Conservation (phyloP, 139 green algal species). For the Coelastrella sp. region DNA sequence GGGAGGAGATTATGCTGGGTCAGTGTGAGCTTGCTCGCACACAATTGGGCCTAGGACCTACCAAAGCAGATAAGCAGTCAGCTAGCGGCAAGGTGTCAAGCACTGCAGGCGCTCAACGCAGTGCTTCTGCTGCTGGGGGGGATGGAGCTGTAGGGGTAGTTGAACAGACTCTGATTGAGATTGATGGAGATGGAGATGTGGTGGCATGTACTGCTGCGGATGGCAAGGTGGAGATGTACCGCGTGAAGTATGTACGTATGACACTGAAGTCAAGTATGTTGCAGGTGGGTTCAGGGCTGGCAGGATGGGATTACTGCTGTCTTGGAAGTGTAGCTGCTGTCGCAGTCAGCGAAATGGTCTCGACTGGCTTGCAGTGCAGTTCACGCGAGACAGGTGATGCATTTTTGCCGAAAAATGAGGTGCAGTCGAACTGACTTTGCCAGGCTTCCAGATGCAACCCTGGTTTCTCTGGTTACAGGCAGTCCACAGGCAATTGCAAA, state of each 20-base stretch:
- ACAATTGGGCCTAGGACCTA: background rate
- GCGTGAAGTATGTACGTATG: slow-evolving; percentile 12
- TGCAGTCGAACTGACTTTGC: too few species aligned
- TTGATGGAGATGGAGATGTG: slow-evolving; percentile 28
- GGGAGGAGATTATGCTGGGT: slow-evolving; percentile 13
- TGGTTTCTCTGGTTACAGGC: too few species aligned
- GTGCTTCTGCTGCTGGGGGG: background rate
- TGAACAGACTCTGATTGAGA: slow-evolving; percentile 5
- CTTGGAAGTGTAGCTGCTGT: background rate
- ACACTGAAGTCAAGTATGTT: background rate
- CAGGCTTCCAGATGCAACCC: too few species aligned
- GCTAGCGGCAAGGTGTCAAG: background rate
- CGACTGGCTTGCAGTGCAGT: too few species aligned
- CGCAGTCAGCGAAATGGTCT: too few species aligned
- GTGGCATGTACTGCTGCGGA: slow-evolving; percentile 22
- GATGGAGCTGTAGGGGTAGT: background rate
- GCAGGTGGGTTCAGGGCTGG: background rate
- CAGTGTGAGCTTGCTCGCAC: slow-evolving; percentile 5
- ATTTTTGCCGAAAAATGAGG: too few species aligned
- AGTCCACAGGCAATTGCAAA: too few species aligned
- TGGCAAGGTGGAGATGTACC: slow-evolving; percentile 29
- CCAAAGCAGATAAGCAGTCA: background rate
- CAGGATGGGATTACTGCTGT: background rate
- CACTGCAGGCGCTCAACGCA: background rate
- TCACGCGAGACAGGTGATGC: too few species aligned